These are phyloP conservation scores for Verticillium alfalfae DNA, from an alignment of 2,329 filamentous ascomycete species.

Conservation along the genomic window DNA sequence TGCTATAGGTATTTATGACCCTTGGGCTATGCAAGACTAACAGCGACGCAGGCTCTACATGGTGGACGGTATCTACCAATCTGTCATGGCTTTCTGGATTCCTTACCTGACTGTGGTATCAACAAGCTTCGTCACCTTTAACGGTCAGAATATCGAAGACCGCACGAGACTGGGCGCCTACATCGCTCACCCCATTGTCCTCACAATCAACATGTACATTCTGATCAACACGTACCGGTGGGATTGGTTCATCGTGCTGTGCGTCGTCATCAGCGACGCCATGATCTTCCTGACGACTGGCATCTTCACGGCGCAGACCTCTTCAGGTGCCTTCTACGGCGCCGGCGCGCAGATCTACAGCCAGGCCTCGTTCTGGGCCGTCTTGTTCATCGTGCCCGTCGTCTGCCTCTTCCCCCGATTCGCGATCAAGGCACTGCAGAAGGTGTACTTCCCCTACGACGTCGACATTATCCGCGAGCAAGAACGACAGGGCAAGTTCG, in stretches of 20 bases:
- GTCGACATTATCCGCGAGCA: conserved; percentile 96
- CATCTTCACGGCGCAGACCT: conserved; percentile 59
- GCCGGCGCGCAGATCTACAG: conserved; percentile 75
- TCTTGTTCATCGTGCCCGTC: conserved; percentile 71
- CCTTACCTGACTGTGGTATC: conserved; percentile 73
- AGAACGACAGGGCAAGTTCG: conserved; percentile 75
- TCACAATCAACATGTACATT: conserved; percentile 91
- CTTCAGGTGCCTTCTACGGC: conserved; percentile 60
- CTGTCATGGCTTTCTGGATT: conserved; percentile 87
- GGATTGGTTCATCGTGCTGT: conserved; percentile 91
- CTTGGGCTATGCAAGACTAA: background rate
- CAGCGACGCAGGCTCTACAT: conserved; percentile 72
- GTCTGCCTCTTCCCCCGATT: conserved; percentile 86
- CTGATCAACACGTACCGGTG: conserved; percentile 95
- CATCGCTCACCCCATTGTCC: conserved; percentile 75
- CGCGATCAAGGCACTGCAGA: conserved; percentile 79
- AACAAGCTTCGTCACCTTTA: conserved; percentile 64
- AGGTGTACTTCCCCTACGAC: conserved; percentile 88
- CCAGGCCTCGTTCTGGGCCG: conserved; percentile 80
- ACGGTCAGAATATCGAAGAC: conserved; percentile 72
- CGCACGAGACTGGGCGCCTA: conserved; percentile 81
- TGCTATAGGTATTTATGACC: conserved; percentile 9
- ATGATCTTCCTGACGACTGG: conserved; percentile 96
- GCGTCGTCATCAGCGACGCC: conserved; percentile 75
- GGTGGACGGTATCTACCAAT: conserved; percentile 92